Conservation (phyloP, 495 filamentous ascomycete species). For the Cryomyces antarcticus region DNA sequence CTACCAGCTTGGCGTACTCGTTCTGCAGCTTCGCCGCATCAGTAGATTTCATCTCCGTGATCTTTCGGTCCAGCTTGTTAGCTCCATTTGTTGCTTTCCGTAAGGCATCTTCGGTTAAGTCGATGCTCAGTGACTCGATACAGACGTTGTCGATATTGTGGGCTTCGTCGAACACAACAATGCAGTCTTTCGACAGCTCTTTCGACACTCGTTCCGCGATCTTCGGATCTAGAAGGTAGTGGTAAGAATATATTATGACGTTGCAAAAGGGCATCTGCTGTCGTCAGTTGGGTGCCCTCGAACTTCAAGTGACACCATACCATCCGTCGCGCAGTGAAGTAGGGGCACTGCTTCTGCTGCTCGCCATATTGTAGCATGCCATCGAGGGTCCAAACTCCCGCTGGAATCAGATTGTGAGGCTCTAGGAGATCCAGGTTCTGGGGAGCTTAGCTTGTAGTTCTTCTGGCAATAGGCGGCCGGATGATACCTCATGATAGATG, state of each 20-base stretch:
- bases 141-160: conserved; percentile 99
- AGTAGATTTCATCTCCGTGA: conserved; percentile 76
- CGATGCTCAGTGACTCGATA: conserved; percentile 92
- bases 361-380: conserved; percentile 73
- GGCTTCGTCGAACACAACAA: conserved; percentile 96
- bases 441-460: neutral
- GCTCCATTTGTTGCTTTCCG: conserved; percentile 76
- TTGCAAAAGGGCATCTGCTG: conserved; percentile 88
- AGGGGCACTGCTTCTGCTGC: conserved; percentile 89
- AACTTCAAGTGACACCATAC: conserved; percentile 24
- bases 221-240: conserved; percentile 94
- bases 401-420: conserved; percentile 78
- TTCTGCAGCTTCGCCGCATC: conserved; percentile 85
- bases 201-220: conserved; percentile 93
- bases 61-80: conserved; percentile 71
- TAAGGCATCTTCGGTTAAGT: conserved; percentile 85
- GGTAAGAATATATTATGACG: conserved; percentile 98
- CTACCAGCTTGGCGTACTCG: conserved; percentile 90
- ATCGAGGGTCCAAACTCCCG: conserved; percentile 92
- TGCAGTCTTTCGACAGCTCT: conserved; percentile 93
- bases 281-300: neutral
- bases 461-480: neutral
- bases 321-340: conserved; percentile 91
- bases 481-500: conserved; percentile 72
- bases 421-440: conserved; percentile 88